Evolutionary conservation across 1,139 yeast species (phyloP), one percentile per base, ranked within the genome.

Genomic region (Pichia kudriavzevii): DNA sequence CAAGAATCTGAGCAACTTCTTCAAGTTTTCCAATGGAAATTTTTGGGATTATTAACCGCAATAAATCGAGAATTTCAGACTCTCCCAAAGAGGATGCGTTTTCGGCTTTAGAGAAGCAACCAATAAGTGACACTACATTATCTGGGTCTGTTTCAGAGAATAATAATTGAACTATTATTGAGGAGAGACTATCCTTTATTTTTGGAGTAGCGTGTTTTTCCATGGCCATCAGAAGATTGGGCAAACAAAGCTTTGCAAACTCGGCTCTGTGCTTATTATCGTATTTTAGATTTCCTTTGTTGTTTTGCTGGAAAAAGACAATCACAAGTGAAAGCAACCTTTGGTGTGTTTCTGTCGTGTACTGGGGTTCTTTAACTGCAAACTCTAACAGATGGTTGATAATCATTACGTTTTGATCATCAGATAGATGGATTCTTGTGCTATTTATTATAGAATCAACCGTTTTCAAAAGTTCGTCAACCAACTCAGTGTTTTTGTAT

Each of bases 381-480:
- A 45, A 25, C 2, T 30, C n/a, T 11, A 46, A 28, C 4, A 50
- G 29, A 13, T 27, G 19, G 5, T 48, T 44, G 1, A 54, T 34
- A 4, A 49, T 15, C 2, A 29, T 26, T 6, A 50, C 30, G 31
- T 47, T 53, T 35, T 52, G 57, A 11, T 53, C 57, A 26, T 49
- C 42, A 1, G 55, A 45, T 15, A 52, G 37, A 5, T 29, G 32
- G 9, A 52, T 18, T 25, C 55, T 63, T 7, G 55, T 49, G 11
- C 55, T 55, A 7, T 40, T 32, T 18, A 49, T 12, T 3, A 44
- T 29, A 11, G 44, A 16, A 7, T 40, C 34, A 2, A 52, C 19
- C 12, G 43, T 34, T 1, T 32, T 28, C 4, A 40, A 26, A 7
- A 53, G 25, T 1, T 25, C 22, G 2, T 26, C 23, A 4, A 51